A percentile compares a stretch with the other conserved stretches of the same genome.
phyloP scores from a whole-genome alignment of 2,329 filamentous ascomycete genomes.

The Fusarium sp. region DNA sequence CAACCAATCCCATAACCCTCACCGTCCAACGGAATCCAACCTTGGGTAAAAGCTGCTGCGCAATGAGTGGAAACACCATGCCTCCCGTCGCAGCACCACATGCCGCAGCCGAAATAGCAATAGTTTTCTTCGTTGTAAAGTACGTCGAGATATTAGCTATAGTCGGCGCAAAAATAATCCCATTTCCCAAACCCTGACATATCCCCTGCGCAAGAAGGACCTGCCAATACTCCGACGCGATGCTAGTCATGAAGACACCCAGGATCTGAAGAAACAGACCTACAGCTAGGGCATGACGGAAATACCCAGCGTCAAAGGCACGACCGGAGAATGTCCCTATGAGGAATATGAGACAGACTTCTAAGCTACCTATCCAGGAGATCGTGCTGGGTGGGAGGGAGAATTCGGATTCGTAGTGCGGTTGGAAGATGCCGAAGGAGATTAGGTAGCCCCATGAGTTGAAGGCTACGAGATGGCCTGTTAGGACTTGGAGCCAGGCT shows the following conservation, averaged over 20 bases:
- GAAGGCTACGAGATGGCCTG: constrained; percentile 54
- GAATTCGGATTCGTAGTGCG: constrained; percentile 54
- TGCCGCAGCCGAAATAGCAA: constrained; percentile 70
- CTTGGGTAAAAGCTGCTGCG: constrained; percentile 66
- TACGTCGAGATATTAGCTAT: constrained; percentile 69
- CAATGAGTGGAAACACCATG: constrained; percentile 70
- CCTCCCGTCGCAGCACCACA: constrained; percentile 72
- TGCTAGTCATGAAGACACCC: constrained; percentile 60
- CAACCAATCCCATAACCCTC: constrained; percentile 70
- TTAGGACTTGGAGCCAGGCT: constrained; percentile 56
- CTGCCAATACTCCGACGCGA: constrained; percentile 59
- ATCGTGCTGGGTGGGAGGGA: constrained; percentile 52
- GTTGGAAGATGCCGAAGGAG: constrained; percentile 56
- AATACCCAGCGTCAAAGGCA: constrained; percentile 58
- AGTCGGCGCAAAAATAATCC: constrained; percentile 66
- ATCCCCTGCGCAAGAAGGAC: constrained; percentile 66
- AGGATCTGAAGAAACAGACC: constrained; percentile 58
- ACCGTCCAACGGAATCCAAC: constrained; percentile 75
- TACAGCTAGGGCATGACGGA: constrained; percentile 48
- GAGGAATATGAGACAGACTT: constrained; percentile 58
- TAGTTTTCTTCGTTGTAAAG: constrained; percentile 67
- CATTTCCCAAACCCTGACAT: constrained; percentile 66
- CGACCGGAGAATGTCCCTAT: constrained; percentile 57
- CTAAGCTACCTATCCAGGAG: constrained; percentile 63
- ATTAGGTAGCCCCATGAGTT: constrained; percentile 56